Conservation (phyloP, 2,329 filamentous ascomycete genomes). For the Didymella pinodella region DNA sequence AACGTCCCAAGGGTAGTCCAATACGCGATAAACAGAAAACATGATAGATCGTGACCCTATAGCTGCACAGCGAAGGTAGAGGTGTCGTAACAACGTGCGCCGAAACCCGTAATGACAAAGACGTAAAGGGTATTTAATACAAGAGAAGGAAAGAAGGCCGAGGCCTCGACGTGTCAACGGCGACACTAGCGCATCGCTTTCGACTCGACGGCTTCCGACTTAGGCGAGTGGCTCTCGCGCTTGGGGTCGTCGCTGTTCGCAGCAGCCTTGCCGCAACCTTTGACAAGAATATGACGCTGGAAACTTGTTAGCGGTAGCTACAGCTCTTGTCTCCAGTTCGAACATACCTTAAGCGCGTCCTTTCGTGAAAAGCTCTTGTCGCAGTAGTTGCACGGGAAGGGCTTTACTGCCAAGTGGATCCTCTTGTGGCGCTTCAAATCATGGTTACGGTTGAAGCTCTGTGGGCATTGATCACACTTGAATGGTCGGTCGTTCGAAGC, state of each 20-base stretch:
- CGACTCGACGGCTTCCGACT: slow-evolving; percentile 40
- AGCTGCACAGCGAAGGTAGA: slow-evolving; percentile 38
- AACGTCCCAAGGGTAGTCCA: slow-evolving; percentile 29
- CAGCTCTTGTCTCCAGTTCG: slow-evolving; percentile 32
- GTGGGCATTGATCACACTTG: slow-evolving; percentile 90
- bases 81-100: slow-evolving; percentile 29
- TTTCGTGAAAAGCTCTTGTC: slow-evolving; percentile 98
- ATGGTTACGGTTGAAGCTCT: slow-evolving; percentile 96
- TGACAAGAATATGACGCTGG: slow-evolving; percentile 72
- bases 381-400: slow-evolving; percentile 88
- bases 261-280: slow-evolving; percentile 67
- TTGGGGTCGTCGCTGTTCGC: slow-evolving; percentile 43
- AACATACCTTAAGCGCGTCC: slow-evolving; percentile 90
- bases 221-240: slow-evolving; percentile 47
- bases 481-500: slow-evolving; percentile 83
- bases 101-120: slow-evolving; percentile 21
- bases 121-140: slow-evolving; percentile 46
- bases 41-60: slow-evolving; percentile 39
- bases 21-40: slow-evolving; percentile 32
- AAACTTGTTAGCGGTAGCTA: slow-evolving; percentile 33
- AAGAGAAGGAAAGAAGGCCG: slow-evolving; percentile 39
- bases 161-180: slow-evolving; percentile 24
- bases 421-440: slow-evolving; percentile 95
- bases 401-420: slow-evolving; percentile 94
- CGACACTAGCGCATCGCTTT: slow-evolving; percentile 37